Conservation (phyloP, 805 yeast genomes). For the Candida suzukii region DNA sequence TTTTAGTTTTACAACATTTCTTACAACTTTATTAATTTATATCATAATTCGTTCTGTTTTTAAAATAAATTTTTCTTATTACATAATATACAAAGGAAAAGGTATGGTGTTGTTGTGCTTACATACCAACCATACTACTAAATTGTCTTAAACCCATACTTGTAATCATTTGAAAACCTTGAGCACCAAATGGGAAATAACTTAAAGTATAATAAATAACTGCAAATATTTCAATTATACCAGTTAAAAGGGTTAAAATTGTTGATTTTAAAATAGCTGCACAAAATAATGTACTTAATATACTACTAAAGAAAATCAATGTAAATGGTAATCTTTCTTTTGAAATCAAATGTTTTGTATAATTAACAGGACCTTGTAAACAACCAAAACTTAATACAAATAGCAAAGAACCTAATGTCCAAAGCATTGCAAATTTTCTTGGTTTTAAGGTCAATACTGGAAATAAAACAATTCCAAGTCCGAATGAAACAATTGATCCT, state of each 20-base stretch:
- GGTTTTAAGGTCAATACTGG: conserved; percentile 90
- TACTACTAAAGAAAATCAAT: conserved; percentile 70
- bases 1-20: too few species aligned
- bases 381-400: conserved; percentile 88
- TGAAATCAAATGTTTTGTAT: conserved; percentile 65
- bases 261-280: conserved; percentile 68
- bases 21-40: too few species aligned
- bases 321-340: conserved; percentile 76
- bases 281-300: conserved; percentile 69
- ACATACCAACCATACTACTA: conserved; percentile 35
- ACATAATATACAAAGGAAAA: too few species aligned
- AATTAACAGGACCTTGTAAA: conserved; percentile 86
- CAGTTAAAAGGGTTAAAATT: conserved; percentile 66
- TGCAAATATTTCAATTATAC: conserved; percentile 73
- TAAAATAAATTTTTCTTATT: too few species aligned
- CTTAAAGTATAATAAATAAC: conserved; percentile 87
- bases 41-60: too few species aligned
- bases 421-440: conserved; percentile 78
- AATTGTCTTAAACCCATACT: conserved; percentile 29
- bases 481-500: conserved; percentile 76
- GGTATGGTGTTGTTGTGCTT: too few species aligned
- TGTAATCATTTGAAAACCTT: conserved; percentile 50
- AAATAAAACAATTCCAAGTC: conserved; percentile 72
- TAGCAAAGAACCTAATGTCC: conserved; percentile 87
- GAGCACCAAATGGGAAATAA: conserved; percentile 94